phyloP scores from a whole-genome alignment of 306 rosid genomes.

The Carpinus viminea region DNA sequence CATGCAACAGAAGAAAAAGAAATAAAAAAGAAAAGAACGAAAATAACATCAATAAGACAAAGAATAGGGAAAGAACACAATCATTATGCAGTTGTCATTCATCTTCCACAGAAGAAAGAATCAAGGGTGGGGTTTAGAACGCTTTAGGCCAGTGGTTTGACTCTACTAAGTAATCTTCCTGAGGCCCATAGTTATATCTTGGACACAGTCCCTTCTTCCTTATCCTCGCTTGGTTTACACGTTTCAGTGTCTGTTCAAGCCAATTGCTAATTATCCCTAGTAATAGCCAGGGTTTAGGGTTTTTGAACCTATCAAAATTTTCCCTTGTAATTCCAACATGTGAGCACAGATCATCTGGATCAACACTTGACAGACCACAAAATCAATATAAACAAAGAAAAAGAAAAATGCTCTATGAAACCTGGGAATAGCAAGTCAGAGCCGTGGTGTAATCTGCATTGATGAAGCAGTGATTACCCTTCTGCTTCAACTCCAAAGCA shows the following conservation, averaged over 20 bases:
- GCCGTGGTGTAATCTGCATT: conserved; percentile 53
- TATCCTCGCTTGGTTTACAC: not conserved
- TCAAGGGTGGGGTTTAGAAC: not conserved
- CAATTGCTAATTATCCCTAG: not conserved
- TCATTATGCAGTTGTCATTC: not conserved
- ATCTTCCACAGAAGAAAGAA: not conserved
- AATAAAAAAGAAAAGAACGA: not conserved
- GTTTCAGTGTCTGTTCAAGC: not conserved
- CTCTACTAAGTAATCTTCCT: not conserved
- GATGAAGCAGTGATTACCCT: conserved; percentile 64
- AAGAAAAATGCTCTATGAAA: conserved; percentile 2
- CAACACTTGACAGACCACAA: not conserved
- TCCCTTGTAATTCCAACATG: not conserved
- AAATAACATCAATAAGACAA: not conserved
- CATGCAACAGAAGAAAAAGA: conserved; percentile 12
- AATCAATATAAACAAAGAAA: not conserved
- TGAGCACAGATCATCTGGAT: not conserved
- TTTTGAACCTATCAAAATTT: not conserved
- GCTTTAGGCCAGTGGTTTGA: not conserved
- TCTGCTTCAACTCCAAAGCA: conserved; percentile 62
- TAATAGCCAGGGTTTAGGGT: not conserved
- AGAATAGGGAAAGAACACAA: no score
- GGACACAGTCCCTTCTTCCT: not conserved
- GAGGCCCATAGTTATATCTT: not conserved
- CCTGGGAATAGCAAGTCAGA: conserved; percentile 68